phyloP scores from a whole-genome alignment of 2,329 filamentous ascomycete species.

The Lasiodiplodia sp. region DNA sequence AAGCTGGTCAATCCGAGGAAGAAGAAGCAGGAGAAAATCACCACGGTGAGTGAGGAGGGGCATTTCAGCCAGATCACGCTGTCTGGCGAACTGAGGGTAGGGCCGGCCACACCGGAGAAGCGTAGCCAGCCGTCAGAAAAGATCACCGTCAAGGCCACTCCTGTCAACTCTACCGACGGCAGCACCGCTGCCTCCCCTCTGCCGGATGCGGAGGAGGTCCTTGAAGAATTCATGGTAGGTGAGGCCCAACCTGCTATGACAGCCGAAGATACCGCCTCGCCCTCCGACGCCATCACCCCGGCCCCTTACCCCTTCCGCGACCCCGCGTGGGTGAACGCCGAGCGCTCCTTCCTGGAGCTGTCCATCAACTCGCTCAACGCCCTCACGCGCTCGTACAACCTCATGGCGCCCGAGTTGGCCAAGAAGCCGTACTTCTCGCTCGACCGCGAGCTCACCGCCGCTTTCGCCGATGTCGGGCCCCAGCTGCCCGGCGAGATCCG shows the following conservation, averaged over 20 bases:
- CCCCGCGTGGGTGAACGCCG: slow-evolving; percentile 73
- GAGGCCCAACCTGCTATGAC: background rate
- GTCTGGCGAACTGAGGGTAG: slow-evolving; percentile 51
- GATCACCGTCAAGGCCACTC: slow-evolving; percentile 49
- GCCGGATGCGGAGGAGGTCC: slow-evolving; percentile 11
- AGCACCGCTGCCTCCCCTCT: slow-evolving; percentile 34
- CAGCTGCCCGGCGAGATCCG: slow-evolving; percentile 74
- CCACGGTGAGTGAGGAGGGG: slow-evolving; percentile 52
- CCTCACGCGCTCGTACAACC: slow-evolving; percentile 86
- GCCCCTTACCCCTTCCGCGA: slow-evolving; percentile 74
- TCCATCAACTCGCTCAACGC: slow-evolving; percentile 80
- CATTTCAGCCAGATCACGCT: slow-evolving; percentile 57
- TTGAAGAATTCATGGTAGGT: slow-evolving; percentile 3
- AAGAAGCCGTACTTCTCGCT: slow-evolving; percentile 92
- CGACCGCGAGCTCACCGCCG: slow-evolving; percentile 79
- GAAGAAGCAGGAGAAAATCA: slow-evolving; percentile 54
- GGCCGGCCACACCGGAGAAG: slow-evolving; percentile 31
- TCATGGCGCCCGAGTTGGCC: slow-evolving; percentile 90
- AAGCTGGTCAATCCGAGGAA: slow-evolving; percentile 61
- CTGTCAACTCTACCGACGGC: slow-evolving; percentile 33
- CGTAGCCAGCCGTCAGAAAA: slow-evolving; percentile 33
- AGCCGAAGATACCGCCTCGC: slow-evolving; percentile 29
- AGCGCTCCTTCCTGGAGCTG: slow-evolving; percentile 77
- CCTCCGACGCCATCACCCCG: slow-evolving; percentile 42
- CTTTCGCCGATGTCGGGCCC: slow-evolving; percentile 87